Base-by-base conservation (phyloP, 331 rosid genomes). In the Spiraea crenata region DNA sequence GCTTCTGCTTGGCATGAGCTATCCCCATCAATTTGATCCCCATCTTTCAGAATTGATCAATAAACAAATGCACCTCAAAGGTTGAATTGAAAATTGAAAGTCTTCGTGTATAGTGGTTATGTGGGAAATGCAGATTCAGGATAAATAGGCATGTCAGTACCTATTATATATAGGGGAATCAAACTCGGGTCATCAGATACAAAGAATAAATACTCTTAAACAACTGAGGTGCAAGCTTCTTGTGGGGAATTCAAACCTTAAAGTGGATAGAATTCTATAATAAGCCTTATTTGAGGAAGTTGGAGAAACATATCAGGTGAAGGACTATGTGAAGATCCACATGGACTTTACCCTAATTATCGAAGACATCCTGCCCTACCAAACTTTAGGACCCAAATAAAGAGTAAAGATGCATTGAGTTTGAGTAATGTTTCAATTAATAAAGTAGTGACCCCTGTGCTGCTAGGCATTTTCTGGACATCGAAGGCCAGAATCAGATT, bases 241-340 rank as follows among this genome's bases (percentile, higher is more conserved):
- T 25, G 9, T 1, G 49, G 49, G 50, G 63, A 17, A 6, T 71
- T 58, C 42, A 77, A 74, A 57, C 48, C 57, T 81, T 72, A 47
- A 67, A 56, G 66, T 75, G 72, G 57, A 51, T 62, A 67, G 64
- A 56, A 73, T 38, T 71, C 83, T 59, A 57, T 65, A n/a, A n/a
- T n/a, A 68, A 59, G 76, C 57, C 41, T 52, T 65, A 49, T 62
- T 25, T 67, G 40, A 77, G 87, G 78, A 85, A 81, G 86, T 83
- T 78, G 68, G 68, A 81, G 84, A 78, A 84, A 91, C 99, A 89
- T 84, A 73, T 84, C 96, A 93, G 85, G 87, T 89, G 96, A 76
- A 84, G 84, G 77, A 73, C 45, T 59, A 74, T 82, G 59, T 74
- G 81, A 84, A 75, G 73, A 56, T 58, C 77, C 99, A 93, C 99